These are phyloP conservation scores for Daldinia sp. DNA, from an alignment of 2,329 filamentous ascomycete genomes.

Conservation along the genomic window DNA sequence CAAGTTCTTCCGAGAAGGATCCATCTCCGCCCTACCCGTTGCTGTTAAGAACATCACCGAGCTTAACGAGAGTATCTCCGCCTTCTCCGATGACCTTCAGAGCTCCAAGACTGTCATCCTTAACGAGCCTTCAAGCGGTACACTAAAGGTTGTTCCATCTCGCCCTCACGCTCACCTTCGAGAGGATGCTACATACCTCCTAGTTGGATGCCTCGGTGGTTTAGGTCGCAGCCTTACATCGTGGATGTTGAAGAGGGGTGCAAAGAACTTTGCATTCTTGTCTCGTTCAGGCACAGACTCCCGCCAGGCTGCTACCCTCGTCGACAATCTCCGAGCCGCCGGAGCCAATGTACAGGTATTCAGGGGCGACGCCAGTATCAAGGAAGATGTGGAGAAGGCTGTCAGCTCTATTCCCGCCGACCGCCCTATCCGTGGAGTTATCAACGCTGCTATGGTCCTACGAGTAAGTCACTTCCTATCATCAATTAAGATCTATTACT, in stretches of 20 bases:
- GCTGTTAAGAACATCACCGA: constrained; percentile 31
- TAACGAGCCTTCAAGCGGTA: constrained; percentile 2
- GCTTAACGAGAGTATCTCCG: constrained; percentile 38
- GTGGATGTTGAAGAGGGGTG: constrained; percentile 52
- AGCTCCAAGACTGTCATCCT: constrained; percentile 10
- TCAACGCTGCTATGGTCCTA: constrained; percentile 51
- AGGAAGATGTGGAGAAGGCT: constrained; percentile 43
- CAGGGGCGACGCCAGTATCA: constrained; percentile 45
- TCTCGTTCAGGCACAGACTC: constrained; percentile 47
- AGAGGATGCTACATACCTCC: constrained; percentile 40
- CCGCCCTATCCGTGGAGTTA: constrained; percentile 42
- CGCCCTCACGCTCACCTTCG: constrained; percentile 10
- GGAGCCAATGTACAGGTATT: constrained; percentile 46
- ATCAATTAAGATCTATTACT: neutral
- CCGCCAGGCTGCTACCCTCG: constrained; percentile 44
- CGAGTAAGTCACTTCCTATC: constrained; percentile 8
- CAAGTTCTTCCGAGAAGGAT: constrained; percentile 18
- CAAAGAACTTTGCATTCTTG: constrained; percentile 50
- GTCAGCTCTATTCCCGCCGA: constrained; percentile 25
- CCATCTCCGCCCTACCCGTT: constrained; percentile 18
- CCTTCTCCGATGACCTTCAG: constrained; percentile 35
- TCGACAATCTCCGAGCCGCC: constrained; percentile 41
- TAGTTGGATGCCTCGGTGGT: constrained; percentile 48
- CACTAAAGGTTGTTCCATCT: constrained; percentile 4
- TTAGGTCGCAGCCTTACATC: constrained; percentile 51